Evolutionary conservation across 179 eudicot species (phyloP).

Genomic region (Drosera spatulata): DNA sequence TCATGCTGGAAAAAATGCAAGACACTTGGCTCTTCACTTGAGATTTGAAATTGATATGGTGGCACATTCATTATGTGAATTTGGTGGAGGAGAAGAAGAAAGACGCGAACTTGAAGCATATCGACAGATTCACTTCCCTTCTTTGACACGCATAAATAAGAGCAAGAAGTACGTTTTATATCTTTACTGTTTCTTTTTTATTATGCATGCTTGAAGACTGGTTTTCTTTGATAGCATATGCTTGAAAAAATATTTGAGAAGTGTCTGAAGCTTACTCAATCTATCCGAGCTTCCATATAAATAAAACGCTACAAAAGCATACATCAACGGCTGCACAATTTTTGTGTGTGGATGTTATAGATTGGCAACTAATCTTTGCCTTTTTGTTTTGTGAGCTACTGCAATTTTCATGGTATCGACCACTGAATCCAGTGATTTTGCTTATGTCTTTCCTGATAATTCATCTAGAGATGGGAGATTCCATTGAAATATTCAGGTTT

Average conservation of each 20-base stretch:
- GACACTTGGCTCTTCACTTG: constrained; percentile 82
- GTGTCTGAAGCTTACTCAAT: neutral
- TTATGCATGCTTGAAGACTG: neutral
- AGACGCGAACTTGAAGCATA: constrained; percentile 76
- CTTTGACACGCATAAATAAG: constrained; percentile 41
- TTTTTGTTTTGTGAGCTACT: no score
- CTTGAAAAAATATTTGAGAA: neutral
- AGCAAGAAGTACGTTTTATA: constrained; percentile 42
- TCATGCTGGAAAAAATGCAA: constrained; percentile 28
- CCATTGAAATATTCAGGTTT: no score
- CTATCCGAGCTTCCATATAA: no score
- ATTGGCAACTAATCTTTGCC: no score
- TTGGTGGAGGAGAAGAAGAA: constrained; percentile 97
- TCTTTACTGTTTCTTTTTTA: no score
- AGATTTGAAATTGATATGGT: constrained; percentile 99
- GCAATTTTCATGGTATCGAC: no score
- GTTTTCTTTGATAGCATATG: neutral
- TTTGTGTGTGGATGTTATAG: no score
- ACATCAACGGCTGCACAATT: no score
- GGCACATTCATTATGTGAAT: constrained; percentile 94
- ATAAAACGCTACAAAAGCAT: no score
- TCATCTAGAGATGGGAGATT: no score
- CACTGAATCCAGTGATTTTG: no score
- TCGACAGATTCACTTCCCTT: constrained; percentile 83
- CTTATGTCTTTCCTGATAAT: no score